Evolutionary conservation across 2,329 filamentous ascomycete genomes (phyloP).

Genomic region (Colletotrichum navitas): DNA sequence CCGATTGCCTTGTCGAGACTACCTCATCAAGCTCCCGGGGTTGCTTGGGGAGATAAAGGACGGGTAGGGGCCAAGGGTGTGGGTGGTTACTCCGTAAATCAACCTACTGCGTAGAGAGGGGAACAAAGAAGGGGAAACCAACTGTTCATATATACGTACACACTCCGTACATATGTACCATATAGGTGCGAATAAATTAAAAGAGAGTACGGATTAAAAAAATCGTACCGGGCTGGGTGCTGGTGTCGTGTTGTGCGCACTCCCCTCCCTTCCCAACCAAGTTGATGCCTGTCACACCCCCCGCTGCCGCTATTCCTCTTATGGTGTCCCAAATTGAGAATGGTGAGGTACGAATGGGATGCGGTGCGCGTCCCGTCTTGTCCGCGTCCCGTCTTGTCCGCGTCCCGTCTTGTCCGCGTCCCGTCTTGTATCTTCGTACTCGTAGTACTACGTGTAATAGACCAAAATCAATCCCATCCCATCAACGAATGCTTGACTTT

Average conservation of each 20-base stretch:
- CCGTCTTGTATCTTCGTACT: too few relatives aligned
- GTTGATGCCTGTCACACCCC: conserved; percentile 6
- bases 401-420: conserved; percentile 15
- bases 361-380: conserved; percentile 14
- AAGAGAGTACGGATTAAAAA: neutral
- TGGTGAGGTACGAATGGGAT: neutral
- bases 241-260: conserved; percentile 1
- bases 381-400: conserved; percentile 15
- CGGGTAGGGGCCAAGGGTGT: neutral
- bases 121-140: neutral
- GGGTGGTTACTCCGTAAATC: neutral
- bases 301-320: conserved; percentile 1
- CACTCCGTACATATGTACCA: too few relatives aligned
- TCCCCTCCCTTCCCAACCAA: conserved; percentile 7
- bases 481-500: conserved; percentile 23
- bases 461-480: neutral
- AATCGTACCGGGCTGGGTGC: neutral
- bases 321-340: neutral
- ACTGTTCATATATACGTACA: too few relatives aligned
- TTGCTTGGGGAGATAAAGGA: neutral
- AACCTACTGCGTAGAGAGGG: neutral
- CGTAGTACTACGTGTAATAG: neutral
- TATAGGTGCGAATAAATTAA: too few relatives aligned
- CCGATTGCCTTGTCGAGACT: neutral
- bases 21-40: neutral